Percentiles rank a stretch among this genome's conserved stretches.
These are phyloP conservation scores for Colletotrichum melonis DNA, from an alignment of 2,329 filamentous ascomycete genomes.

Conservation along the genomic window DNA sequence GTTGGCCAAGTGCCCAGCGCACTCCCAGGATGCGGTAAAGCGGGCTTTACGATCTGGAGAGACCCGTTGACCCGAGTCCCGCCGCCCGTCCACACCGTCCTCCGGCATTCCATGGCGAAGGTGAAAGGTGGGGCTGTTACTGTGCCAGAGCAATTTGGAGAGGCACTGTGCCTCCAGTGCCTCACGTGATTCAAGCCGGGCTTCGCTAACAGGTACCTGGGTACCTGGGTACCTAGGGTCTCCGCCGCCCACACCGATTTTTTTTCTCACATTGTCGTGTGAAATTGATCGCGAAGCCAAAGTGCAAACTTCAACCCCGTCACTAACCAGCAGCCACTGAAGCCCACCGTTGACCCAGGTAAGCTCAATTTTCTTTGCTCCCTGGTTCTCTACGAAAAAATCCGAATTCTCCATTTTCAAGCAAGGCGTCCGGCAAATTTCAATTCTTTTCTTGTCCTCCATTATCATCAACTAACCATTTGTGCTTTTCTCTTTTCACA, in stretches of 20 bases:
- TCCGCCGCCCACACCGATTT: constrained; percentile 51
- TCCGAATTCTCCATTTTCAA: constrained; percentile 10
- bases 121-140: background rate
- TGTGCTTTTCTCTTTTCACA: constrained; percentile 16
- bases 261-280: constrained; percentile 36
- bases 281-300: constrained; percentile 51
- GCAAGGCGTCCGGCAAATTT: constrained; percentile 24
- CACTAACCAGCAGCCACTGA: constrained; percentile 36
- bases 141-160: background rate
- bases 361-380: constrained; percentile 36
- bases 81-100: too few relatives aligned
- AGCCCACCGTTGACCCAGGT: constrained; percentile 55
- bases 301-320: constrained; percentile 47
- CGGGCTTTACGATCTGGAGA: background rate
- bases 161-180: background rate
- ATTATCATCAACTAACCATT: constrained; percentile 32
- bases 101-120: too few relatives aligned
- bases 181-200: constrained; percentile 22
- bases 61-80: too few relatives aligned
- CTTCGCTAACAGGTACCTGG: constrained; percentile 43
- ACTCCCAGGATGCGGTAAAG: too few relatives aligned
- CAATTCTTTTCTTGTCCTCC: constrained; percentile 1
- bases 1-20: too few relatives aligned
- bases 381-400: background rate
- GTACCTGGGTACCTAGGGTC: constrained; percentile 47